Evolutionary conservation across 352 stramenopile genomes (phyloP), one percentile per base, ranked within the genome.

Genomic region (Phytopythium vexans): DNA sequence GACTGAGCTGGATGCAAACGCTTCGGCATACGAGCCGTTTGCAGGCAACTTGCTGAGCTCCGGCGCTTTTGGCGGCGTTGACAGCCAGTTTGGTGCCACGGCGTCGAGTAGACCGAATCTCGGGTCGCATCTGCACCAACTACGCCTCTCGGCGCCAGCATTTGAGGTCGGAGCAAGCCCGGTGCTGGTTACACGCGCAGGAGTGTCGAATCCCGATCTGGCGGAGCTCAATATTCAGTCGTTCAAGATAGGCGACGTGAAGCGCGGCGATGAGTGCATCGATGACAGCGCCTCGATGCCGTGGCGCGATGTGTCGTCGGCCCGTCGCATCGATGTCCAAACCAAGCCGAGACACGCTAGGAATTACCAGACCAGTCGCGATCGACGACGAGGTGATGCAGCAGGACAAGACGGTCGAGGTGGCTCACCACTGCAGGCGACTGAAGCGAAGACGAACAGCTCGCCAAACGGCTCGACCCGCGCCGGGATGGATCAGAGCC

Each of bases 181-280:
- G 9, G 39, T 12, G 3, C 45, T 21, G 15, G 45, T 49, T 5
- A 54, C 50, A 2, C 50, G 16, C n/a, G 37, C 2, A 0, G 54
- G 52, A 4, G 70, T 69, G 54, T 74, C 62, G 4, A 87, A 87
- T 43, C 65, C 60, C 3, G 68, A 78, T 21, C 57, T 90, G 14
- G 74, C 78, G 0, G 78, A 89, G 54, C 57, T 91, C 11, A 94
- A 92, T 40, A 76, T 81, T 9, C 74, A 78, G 33, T 94, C 81
- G 4, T 54, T 87, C 33, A 75, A 65, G 50, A 65, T 92, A 35
- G 56, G 73, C 37, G 66, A 82, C 33, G 53, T 74, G 47, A 49
- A 52, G 8, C 11, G n/a, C 14, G 11, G 27, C 12, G 31, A 31
- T 37, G 36, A 33, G 8, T 2, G 21, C 21, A 27, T 27, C 21